These are phyloP conservation scores for Sporothrix brunneoviolacea DNA, from an alignment of 2,329 filamentous ascomycete species.

Conservation along the genomic window DNA sequence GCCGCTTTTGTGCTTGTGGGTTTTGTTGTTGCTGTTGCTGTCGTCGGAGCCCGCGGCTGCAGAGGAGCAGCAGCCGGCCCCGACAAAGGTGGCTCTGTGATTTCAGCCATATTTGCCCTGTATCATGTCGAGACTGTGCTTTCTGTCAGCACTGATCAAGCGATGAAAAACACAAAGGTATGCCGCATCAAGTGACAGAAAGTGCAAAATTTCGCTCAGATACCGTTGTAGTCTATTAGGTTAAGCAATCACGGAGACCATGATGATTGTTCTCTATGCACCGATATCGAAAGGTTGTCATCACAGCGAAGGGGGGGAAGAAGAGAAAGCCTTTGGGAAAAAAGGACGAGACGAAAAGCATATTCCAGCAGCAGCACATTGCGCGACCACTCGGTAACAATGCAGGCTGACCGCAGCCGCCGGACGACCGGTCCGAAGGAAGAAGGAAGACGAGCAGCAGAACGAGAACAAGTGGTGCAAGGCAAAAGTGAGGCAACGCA, in stretches of 20 bases:
- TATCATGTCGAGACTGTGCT: constrained; percentile 19
- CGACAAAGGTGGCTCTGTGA: constrained; percentile 14
- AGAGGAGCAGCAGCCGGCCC: background rate
- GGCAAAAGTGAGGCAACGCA: too few species aligned
- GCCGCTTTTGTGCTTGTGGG: constrained; percentile 7
- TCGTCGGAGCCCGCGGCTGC: too few species aligned
- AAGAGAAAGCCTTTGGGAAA: background rate
- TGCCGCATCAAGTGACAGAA: too few species aligned
- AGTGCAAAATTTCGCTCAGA: constrained; percentile 58
- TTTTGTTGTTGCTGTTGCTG: constrained; percentile 17
- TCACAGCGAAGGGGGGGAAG: constrained; percentile 41
- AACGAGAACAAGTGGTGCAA: too few species aligned
- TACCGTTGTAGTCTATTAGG: constrained; percentile 93
- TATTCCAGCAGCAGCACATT: too few species aligned
- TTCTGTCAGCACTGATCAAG: constrained; percentile 5
- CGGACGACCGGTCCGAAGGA: too few species aligned
- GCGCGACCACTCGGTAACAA: too few species aligned
- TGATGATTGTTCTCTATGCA: constrained; percentile 55
- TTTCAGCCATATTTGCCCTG: constrained; percentile 27
- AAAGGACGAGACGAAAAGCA: background rate
- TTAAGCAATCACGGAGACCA: constrained; percentile 57
- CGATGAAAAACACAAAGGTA: too few species aligned
- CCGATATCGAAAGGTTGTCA: constrained; percentile 51
- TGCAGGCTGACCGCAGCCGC: too few species aligned
- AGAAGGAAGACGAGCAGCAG: too few species aligned